Conservation (phyloP, 2,329 filamentous ascomycete species). For the Venturia asperata region DNA sequence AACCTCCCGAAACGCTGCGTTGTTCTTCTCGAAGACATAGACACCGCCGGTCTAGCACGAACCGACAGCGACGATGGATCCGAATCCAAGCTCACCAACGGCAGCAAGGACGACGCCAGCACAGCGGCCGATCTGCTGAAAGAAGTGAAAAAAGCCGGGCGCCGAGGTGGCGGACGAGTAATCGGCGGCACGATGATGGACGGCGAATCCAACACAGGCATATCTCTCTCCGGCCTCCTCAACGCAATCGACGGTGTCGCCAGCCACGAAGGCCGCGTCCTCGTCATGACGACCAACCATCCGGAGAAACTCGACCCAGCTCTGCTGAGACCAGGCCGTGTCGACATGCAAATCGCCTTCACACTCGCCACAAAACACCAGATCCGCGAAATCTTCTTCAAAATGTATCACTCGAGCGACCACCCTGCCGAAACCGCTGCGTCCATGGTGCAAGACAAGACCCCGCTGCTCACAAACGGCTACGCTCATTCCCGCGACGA, state of each 20-base stretch:
- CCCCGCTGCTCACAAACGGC: background rate
- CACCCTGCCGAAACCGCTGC: background rate
- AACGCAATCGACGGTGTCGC: slow-evolving; percentile 81
- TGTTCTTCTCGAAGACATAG: slow-evolving; percentile 69
- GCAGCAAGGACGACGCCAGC: slow-evolving; percentile 22
- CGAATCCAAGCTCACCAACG: slow-evolving; percentile 23
- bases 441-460: background rate
- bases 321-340: slow-evolving; percentile 64
- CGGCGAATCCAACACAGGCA: slow-evolving; percentile 36
- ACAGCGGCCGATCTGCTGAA: slow-evolving; percentile 22
- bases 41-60: slow-evolving; percentile 50
- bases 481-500: background rate
- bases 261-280: slow-evolving; percentile 65
- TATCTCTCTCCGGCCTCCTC: slow-evolving; percentile 70
- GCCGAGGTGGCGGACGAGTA: slow-evolving; percentile 26
- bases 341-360: slow-evolving; percentile 62
- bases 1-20: slow-evolving; percentile 65
- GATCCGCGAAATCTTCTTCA: slow-evolving; percentile 37
- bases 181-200: slow-evolving; percentile 21
- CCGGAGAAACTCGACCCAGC: slow-evolving; percentile 67
- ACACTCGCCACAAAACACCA: slow-evolving; percentile 38
- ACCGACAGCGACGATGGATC: slow-evolving; percentile 27
- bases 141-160: slow-evolving; percentile 23
- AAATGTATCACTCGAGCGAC: slow-evolving; percentile 31
- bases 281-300: slow-evolving; percentile 78